Base-by-base conservation (phyloP, 2,329 filamentous ascomycete species). In the Pseudocercospora eumusae region DNA sequence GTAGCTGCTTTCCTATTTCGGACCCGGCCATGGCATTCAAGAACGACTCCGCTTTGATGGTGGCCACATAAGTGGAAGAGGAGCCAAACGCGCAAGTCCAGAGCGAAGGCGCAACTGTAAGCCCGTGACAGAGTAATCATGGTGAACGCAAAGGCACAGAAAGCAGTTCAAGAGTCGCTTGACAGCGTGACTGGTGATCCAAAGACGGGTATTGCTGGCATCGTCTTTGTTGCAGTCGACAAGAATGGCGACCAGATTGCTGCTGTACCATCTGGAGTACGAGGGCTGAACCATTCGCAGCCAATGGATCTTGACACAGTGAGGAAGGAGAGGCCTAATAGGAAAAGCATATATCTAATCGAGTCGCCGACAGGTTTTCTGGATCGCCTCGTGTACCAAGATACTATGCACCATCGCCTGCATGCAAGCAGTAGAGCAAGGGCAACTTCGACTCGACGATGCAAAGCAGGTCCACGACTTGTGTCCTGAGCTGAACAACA, bases 291-390 rank as follows among this genome's bases (percentile, higher is more conserved):
- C 7, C 72, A 71, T 1, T 66, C 76, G 0, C 80, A 85, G 50
- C 76, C 81, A 3, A 86, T 90, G 82, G 81, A 81, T 0, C 74
- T 85, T 0, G 85, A 90, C 42, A 85, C 78, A 5, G 64, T 65
- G 20, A 10, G 47, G 42, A 8, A 13, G 25, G 4, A 21, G n/a
- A 21, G 9, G n/a, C 13, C 9, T 53, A 25, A 21, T 47, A 47
- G 44, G 15, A 23, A 25, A 47, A 23, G 44, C 18, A 13, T 9
- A 40, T n/a, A 8, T 33, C 23, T 8, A 8, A 10, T 18, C 28
- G 9, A n/a, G 11, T 27, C 18, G 23, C 21, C 52, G 21, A 54
- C 49, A 59, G 8, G 75, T 85, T 0, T 89, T 87, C 68, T 84
- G 82, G 81, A 81, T 85, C 20, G 82, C 82, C 1, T 82, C 80